phyloP scores from a whole-genome alignment of 306 rosid species.

The Astragalus glycyphyllos region DNA sequence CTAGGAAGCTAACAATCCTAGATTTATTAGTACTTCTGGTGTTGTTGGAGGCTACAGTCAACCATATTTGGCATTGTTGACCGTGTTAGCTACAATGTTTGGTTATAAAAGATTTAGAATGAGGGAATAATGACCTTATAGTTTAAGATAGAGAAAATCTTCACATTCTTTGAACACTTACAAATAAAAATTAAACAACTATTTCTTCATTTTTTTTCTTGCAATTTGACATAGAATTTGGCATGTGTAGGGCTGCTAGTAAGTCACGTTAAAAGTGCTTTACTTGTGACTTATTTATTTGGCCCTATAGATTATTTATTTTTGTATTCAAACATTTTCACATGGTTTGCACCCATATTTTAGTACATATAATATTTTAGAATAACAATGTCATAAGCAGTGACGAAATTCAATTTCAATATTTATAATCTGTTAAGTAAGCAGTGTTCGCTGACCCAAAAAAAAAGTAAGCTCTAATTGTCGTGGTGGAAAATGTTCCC shows the following conservation, averaged over 20 bases:
- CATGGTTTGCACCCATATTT: slow-evolving; percentile 26
- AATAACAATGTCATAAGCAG: slow-evolving; percentile 36
- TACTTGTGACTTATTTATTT: neutral
- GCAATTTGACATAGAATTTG: neutral
- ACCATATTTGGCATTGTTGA: slow-evolving; percentile 36
- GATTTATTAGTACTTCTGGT: no score
- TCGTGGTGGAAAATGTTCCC: no score
- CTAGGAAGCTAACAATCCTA: no score
- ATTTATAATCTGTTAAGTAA: neutral
- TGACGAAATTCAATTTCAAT: slow-evolving; percentile 18
- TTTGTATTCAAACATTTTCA: slow-evolving; percentile 8
- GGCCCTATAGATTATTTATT: neutral
- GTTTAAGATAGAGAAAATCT: no score
- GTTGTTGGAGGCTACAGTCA: slow-evolving; percentile 27
- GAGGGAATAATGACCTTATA: no score
- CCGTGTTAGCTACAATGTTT: neutral
- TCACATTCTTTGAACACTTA: no score
- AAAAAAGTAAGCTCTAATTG: no score
- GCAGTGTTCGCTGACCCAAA: neutral
- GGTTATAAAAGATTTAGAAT: no score
- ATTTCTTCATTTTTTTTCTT: no score
- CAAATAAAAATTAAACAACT: no score
- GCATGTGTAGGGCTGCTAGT: slow-evolving; percentile 28
- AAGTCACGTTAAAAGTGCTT: slow-evolving; percentile 21
- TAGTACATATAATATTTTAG: neutral